Evolutionary conservation across 1,284 basidiomycete genomes (phyloP), one percentile per base, ranked within the genome.

Genomic region (Leccinum solheimii): DNA sequence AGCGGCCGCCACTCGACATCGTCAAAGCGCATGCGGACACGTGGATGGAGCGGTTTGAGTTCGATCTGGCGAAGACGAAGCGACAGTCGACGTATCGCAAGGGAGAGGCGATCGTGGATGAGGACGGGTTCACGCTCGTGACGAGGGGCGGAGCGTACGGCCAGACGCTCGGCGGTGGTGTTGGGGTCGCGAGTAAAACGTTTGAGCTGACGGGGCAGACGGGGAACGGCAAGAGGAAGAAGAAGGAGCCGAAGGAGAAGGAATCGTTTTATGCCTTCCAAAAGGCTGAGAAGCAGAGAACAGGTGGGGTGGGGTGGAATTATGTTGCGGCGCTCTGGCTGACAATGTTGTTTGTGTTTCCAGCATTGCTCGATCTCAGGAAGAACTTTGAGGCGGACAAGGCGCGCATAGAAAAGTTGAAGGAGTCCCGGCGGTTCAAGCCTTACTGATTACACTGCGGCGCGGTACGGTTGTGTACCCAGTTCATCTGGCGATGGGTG

Each of bases 51-150:
- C 77, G 85, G 10, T 93, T 86, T 78, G 94, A 95, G 72, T 86
- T 86, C 72, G 84, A 91, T 66, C 78, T 80, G 14, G 81, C 84
- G 49, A 86, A 86, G 75, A 77, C 79, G 63, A 86, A 83, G 71
- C 88, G 86, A 64, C 83, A 86, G 67, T 84, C 85, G 52, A 80
- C 85, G 69, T 91, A 91, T 71, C 81, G 76, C 64, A 92, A 90
- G 72, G 90, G 91, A 32, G 90, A 92, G 70, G 90, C 91, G 11
- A 83, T 95, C 60, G 91, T 95, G 54, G 94, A 97, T 74, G 92
- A 92, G 65, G 94, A 97, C 66, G 94, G 94, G 1, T 97, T 96
- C 74, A 95, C 93, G 11, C 83, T 96, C 10, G 94, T 97, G 32
- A 91, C 90, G 26, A 83, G 94, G 32, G 92, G 92, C 9, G 94